Base-by-base conservation (phyloP, 495 filamentous ascomycete genomes). In the Thermochaetoides thermophila region DNA sequence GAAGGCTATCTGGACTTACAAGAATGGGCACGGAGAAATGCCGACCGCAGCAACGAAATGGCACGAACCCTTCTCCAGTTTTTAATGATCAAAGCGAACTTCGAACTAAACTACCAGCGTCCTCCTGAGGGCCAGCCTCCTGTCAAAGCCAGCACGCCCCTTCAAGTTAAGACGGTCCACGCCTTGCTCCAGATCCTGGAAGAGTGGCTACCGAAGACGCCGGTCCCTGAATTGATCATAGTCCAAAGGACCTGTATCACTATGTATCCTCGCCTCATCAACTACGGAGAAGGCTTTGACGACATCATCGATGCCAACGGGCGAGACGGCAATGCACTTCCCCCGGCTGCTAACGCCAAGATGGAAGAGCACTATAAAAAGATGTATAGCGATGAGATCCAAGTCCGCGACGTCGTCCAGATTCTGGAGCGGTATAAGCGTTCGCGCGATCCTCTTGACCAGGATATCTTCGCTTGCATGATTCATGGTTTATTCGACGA, bases 351-450 rank as follows among this genome's bases (percentile, higher is more conserved):
- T 16, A 81, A 91, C 40, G 75, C 71, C 39, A 75, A 82, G 49
- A 99, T 99, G 89, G 84, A 95, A 46, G 82, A 93, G 36, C 73
- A 92, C 30, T 96, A 92, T 54, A 92, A 91, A 54, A 78, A 78
- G 41, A 93, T 99, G 84, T 96, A 96, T 49, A 78, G 81, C 39
- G 74, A 81, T 33, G 82, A 94, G 41, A 66, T 81, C 16, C 76
- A 86, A 23, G 74, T 93, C 31, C 68, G 78, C 18, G 69, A 80
- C 36, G 74, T 96, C 44, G 73, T 96, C 35, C 73, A 81, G 35
- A 68, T 78, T 29, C 74, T 99, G 42, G 73, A 80, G 40, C 63
- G 67, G 26, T 86, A 89, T 59, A 95, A 95, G 57, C 71, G 70
- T 23, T 96, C 91, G 0, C 68, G 71, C 16, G 79, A 89, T 33